Evolutionary conservation across 768 basidiomycete genomes (phyloP).

Genomic region (Lactarius quietus): DNA sequence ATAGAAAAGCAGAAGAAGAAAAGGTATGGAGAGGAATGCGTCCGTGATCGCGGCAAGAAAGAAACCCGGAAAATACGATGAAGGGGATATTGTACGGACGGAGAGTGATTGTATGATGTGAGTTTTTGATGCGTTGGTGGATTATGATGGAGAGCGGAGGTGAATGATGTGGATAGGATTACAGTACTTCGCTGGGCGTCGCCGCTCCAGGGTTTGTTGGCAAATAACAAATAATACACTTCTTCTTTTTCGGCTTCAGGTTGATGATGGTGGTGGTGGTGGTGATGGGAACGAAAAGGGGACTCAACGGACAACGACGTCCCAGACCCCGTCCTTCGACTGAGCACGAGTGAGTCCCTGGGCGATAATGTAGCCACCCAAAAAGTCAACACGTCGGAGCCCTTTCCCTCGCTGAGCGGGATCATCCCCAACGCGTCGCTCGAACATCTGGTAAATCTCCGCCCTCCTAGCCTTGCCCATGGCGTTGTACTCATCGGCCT

Average conservation of each 20-base stretch:
- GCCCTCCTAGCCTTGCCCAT: slow-evolving; percentile 6
- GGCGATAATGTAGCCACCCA: slow-evolving; percentile 2
- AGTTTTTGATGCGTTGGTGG: slow-evolving; percentile 6
- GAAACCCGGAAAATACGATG: slow-evolving; percentile 5
- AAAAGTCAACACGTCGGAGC: slow-evolving; percentile 17
- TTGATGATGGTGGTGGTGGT: background rate
- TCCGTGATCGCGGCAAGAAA: slow-evolving; percentile 16
- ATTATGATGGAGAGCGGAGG: slow-evolving; percentile 20
- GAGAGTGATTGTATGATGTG: slow-evolving; percentile 1
- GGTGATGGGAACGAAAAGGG: background rate
- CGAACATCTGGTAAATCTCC: slow-evolving; percentile 11
- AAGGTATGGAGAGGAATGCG: slow-evolving; percentile 6
- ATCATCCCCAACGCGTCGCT: slow-evolving; percentile 12
- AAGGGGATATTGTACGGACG: background rate
- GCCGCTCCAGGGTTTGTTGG: background rate
- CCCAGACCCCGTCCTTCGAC: slow-evolving; percentile 18
- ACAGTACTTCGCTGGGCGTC: slow-evolving; percentile 17
- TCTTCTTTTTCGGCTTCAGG: slow-evolving; percentile 12
- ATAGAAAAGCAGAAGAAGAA: slow-evolving; percentile 10
- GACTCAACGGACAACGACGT: slow-evolving; percentile 7
- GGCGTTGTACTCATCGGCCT: slow-evolving; percentile 10
- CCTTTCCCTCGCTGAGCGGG: slow-evolving; percentile 17
- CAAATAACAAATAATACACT: slow-evolving; percentile 25
- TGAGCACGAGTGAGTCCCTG: slow-evolving; percentile 21
- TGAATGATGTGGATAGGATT: slow-evolving; percentile 15